Percentiles rank a stretch among this genome's conserved stretches.
These are phyloP conservation scores for Peniophora sp. DNA, from an alignment of 1,284 basidiomycete genomes.

Conservation along the genomic window DNA sequence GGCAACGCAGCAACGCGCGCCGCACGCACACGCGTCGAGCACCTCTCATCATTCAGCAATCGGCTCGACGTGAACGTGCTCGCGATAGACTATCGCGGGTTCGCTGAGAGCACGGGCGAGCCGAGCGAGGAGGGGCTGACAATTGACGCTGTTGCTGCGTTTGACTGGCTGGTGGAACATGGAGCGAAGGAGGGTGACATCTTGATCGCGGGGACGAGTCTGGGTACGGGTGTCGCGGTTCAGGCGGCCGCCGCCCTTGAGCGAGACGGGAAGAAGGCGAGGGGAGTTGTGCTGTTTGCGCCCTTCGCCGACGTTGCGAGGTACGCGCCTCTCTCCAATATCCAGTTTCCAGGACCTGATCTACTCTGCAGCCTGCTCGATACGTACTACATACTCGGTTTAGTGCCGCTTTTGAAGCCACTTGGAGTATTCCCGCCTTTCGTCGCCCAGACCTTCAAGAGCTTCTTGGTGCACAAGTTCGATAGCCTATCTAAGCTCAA, in stretches of 20 bases:
- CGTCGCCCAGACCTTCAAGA: slow-evolving; percentile 45
- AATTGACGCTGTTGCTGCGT: slow-evolving; percentile 73
- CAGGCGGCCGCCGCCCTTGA: slow-evolving; percentile 54
- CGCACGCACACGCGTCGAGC: slow-evolving; percentile 49
- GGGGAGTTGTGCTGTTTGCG: slow-evolving; percentile 67
- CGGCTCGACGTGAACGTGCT: slow-evolving; percentile 71
- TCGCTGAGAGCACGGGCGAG: slow-evolving; percentile 75
- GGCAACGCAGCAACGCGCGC: slow-evolving; percentile 84
- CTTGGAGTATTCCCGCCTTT: slow-evolving; percentile 64
- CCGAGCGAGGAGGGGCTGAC: slow-evolving; percentile 74
- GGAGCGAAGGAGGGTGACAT: slow-evolving; percentile 56
- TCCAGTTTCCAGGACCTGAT: too few relatives aligned
- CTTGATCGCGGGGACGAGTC: slow-evolving; percentile 71
- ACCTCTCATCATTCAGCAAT: slow-evolving; percentile 55
- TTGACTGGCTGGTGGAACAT: slow-evolving; percentile 64
- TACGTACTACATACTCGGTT: slow-evolving; percentile 64
- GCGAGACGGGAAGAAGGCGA: slow-evolving; percentile 40
- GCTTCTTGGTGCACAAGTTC: slow-evolving; percentile 55
- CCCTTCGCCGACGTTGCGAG: slow-evolving; percentile 64
- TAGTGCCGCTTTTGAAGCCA: slow-evolving; percentile 67
- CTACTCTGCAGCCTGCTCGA: slow-evolving; percentile 41
- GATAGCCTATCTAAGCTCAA: slow-evolving; percentile 55
- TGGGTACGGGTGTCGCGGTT: slow-evolving; percentile 75
- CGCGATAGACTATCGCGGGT: slow-evolving; percentile 89
- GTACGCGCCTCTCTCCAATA: too few relatives aligned